phyloP scores from a whole-genome alignment of 78 protist species.

The Mastigamoeba balamuthi region DNA sequence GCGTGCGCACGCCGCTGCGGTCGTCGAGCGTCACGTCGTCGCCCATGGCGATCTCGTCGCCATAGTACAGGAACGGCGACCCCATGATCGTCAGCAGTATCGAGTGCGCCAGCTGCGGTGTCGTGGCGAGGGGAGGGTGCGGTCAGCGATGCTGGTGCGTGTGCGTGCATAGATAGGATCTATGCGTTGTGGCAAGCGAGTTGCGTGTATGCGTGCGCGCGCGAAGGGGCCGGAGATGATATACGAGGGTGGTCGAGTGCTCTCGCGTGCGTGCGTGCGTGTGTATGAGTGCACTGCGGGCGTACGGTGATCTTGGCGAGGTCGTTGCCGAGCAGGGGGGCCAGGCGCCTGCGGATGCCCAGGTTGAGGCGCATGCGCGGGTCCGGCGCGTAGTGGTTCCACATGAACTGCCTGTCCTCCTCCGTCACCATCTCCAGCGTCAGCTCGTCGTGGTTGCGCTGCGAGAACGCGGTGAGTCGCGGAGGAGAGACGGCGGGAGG shows the following conservation, averaged over 20 bases:
- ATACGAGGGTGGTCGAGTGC: no score
- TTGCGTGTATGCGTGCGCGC: no score
- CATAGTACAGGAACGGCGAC: conserved; percentile 65
- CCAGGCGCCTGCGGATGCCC: conserved; percentile 65
- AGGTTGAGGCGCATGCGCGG: conserved; percentile 47
- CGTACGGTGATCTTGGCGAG: no score
- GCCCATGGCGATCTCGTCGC: conserved; percentile 70
- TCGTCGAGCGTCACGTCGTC: conserved; percentile 60
- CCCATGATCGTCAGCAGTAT: conserved; percentile 65
- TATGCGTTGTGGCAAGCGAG: no score
- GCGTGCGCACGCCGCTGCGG: conserved; percentile 67
- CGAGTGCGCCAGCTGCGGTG: conserved; percentile 31
- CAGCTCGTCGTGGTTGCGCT: conserved; percentile 61
- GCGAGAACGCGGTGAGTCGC: no score
- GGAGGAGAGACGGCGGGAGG: no score
- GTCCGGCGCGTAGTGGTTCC: conserved; percentile 51
- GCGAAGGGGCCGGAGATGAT: no score
- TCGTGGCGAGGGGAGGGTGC: no score
- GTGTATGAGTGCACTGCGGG: no score
- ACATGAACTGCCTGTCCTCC: conserved; percentile 66
- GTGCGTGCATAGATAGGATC: no score
- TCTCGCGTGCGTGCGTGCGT: no score
- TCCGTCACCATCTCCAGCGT: conserved; percentile 68
- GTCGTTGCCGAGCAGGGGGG: conserved; percentile 27
- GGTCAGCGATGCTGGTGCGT: no score